Percentiles rank a stretch among this genome's conserved stretches.
These are phyloP conservation scores for Zoysia japonica DNA, from an alignment of 176 grass and related monocot genomes.

Conservation along the genomic window DNA sequence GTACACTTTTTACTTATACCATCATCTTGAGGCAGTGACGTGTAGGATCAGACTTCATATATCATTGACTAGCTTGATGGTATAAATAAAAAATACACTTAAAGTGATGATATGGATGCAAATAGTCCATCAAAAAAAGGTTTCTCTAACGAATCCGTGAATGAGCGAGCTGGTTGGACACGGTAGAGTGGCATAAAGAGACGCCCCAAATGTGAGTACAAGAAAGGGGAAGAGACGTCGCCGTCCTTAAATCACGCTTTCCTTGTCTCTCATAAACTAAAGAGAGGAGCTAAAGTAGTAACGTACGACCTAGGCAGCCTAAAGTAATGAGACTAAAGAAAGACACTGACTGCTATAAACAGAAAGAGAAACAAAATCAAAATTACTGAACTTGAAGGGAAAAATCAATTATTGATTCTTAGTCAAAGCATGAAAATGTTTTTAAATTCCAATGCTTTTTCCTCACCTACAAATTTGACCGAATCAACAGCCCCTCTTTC, in stretches of 20 bases:
- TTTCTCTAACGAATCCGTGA: conserved; percentile 35
- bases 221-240: conserved; percentile 41
- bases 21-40: too few species aligned
- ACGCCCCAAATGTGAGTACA: background rate
- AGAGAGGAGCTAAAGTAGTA: conserved; percentile 11
- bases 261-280: conserved; percentile 12
- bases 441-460: background rate
- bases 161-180: conserved; percentile 19
- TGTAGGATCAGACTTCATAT: too few species aligned
- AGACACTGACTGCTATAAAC: background rate
- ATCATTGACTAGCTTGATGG: too few species aligned
- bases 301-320: background rate
- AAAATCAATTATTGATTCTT: conserved; percentile 37
- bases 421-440: conserved; percentile 13
- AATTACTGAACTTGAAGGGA: conserved; percentile 25
- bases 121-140: background rate
- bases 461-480: background rate
- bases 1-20: too few species aligned
- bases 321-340: conserved; percentile 20
- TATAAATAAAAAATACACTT: too few species aligned
- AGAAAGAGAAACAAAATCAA: background rate
- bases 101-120: too few species aligned
- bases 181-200: conserved; percentile 39
- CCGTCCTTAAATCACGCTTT: conserved; percentile 43
- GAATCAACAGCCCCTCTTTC: background rate